Conservation (phyloP, 2,329 filamentous ascomycete species). For the Sordariomycetes sp. region DNA sequence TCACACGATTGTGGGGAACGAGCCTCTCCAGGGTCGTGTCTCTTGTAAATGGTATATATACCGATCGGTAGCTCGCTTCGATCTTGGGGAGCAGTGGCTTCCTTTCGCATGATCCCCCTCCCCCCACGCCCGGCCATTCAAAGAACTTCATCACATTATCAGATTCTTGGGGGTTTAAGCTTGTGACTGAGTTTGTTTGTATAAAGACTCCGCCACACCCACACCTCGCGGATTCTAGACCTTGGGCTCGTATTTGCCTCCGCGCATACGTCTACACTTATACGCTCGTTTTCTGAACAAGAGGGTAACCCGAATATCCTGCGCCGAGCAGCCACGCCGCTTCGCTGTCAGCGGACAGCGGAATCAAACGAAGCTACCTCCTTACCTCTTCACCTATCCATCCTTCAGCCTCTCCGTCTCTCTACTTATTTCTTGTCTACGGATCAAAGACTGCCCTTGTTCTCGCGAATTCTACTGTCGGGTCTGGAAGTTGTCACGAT, state of each 20-base stretch:
- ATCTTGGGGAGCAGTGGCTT: no score
- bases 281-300: neutral
- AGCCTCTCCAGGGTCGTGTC: neutral
- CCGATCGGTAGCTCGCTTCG: neutral
- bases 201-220: neutral
- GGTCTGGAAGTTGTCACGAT: neutral
- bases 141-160: no score
- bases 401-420: neutral
- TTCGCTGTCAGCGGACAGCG: neutral
- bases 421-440: no score
- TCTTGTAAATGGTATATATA: neutral
- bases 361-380: neutral
- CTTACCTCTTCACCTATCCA: neutral
- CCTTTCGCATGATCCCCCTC: neutral
- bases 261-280: neutral
- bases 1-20: neutral
- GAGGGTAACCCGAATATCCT: neutral
- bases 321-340: neutral
- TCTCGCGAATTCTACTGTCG: neutral
- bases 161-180: no score
- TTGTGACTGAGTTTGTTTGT: no score
- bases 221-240: neutral
- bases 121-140: no score
- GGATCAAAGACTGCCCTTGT: no score
- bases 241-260: no score